Conservation (phyloP, 2,329 filamentous ascomycete species). For the Chaetomium sp. region DNA sequence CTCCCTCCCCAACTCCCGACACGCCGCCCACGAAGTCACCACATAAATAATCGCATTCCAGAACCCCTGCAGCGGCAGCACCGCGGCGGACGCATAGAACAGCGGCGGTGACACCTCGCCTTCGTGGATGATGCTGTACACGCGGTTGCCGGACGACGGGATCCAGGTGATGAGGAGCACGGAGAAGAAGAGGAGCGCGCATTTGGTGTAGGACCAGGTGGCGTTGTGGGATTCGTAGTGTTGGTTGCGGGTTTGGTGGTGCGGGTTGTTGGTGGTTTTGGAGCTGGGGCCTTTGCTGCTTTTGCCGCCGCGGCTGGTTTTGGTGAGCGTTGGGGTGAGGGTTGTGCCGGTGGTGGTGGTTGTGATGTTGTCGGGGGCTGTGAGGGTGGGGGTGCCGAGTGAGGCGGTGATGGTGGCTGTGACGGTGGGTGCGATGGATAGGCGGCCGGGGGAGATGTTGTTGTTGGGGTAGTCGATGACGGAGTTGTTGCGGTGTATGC, state of each 20-base stretch:
- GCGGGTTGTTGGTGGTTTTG: not conserved
- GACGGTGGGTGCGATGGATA: conserved; percentile 6
- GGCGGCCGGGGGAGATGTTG: not conserved
- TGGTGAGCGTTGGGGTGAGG: not conserved
- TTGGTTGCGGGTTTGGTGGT: conserved; percentile 27
- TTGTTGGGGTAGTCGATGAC: not conserved
- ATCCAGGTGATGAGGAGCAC: conserved; percentile 69
- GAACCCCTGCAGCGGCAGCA: conserved; percentile 74
- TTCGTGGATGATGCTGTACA: conserved; percentile 60
- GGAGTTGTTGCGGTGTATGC: not conserved
- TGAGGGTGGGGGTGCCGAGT: not conserved
- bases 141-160: conserved; percentile 69
- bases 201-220: conserved; percentile 63
- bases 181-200: conserved; percentile 63
- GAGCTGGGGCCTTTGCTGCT: not conserved
- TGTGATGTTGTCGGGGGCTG: not conserved
- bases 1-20: conserved; percentile 40
- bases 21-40: conserved; percentile 60
- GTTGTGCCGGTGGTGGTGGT: not conserved
- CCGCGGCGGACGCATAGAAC: conserved; percentile 63
- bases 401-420: not conserved
- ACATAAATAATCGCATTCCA: conserved; percentile 79
- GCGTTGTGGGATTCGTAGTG: conserved; percentile 53
- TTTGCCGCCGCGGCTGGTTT: not conserved
- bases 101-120: conserved; percentile 49